A percentile compares a stretch with the other conserved stretches of the same genome.
Evolutionary conservation across 2,329 filamentous ascomycete genomes (phyloP).

Genomic region (Phyllosticta capitalensis): DNA sequence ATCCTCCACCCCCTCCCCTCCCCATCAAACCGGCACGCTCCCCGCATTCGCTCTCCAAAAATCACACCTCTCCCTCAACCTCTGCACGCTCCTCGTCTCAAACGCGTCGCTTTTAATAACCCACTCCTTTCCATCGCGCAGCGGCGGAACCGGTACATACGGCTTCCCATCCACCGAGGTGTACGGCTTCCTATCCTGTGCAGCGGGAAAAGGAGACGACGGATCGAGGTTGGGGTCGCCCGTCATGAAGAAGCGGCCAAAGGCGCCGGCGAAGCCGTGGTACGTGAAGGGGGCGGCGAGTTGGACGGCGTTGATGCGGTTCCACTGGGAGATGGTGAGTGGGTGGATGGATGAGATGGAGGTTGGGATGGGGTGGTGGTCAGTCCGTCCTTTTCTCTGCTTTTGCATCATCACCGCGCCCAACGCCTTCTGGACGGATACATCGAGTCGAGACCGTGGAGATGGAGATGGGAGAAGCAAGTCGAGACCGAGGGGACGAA

Average conservation of each 20-base stretch:
- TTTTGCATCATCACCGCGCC: neutral
- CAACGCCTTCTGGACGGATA: too few relatives aligned
- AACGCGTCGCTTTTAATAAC: slow-evolving; percentile 41
- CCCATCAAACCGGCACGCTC: too few relatives aligned
- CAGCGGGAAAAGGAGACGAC: too few relatives aligned
- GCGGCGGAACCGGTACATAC: slow-evolving; percentile 37
- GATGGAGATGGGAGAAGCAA: too few relatives aligned
- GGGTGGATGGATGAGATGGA: too few relatives aligned
- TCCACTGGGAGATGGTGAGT: slow-evolving; percentile 43
- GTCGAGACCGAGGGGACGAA: too few relatives aligned
- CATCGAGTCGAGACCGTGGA: too few relatives aligned
- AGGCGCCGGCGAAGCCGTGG: slow-evolving; percentile 47
- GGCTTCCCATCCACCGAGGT: slow-evolving; percentile 42
- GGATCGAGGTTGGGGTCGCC: slow-evolving; percentile 45
- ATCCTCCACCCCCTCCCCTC: too few relatives aligned
- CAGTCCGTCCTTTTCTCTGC: slow-evolving; percentile 8
- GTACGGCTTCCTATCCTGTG: slow-evolving; percentile 8
- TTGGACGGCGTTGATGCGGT: slow-evolving; percentile 45
- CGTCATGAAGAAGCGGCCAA: slow-evolving; percentile 51
- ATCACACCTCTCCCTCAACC: slow-evolving; percentile 40
- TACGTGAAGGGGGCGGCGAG: slow-evolving; percentile 45
- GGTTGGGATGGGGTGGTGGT: too few relatives aligned
- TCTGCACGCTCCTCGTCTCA: slow-evolving; percentile 26
- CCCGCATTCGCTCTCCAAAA: slow-evolving; percentile 37
- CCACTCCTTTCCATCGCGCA: slow-evolving; percentile 39